Conservation (phyloP, 1,284 basidiomycete species). For the Athelia psychrophila region DNA sequence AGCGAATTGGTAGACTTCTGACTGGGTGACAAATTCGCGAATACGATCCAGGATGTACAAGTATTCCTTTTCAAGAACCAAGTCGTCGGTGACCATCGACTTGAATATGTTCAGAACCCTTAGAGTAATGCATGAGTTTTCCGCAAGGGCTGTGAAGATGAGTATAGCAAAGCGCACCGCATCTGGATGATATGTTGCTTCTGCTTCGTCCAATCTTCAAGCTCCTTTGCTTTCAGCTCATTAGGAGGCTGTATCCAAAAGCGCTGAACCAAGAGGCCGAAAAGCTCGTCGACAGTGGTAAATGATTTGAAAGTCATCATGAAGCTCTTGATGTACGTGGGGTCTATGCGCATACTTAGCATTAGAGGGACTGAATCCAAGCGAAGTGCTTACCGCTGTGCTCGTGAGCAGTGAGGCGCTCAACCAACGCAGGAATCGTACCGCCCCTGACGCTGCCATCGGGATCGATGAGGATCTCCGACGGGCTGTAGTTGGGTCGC, state of each 20-base stretch:
- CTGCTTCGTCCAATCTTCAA: slow-evolving; percentile 62
- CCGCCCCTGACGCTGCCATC: slow-evolving; percentile 70
- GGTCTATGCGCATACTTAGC: slow-evolving; percentile 38
- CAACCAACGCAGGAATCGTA: slow-evolving; percentile 66
- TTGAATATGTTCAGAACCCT: slow-evolving; percentile 63
- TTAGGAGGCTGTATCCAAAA: slow-evolving; percentile 65
- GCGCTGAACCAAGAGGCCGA: slow-evolving; percentile 63
- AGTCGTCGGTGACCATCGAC: slow-evolving; percentile 54
- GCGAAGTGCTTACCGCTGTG: slow-evolving; percentile 40
- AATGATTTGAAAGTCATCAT: slow-evolving; percentile 83
- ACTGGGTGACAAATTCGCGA: slow-evolving; percentile 49
- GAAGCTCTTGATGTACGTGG: slow-evolving; percentile 73
- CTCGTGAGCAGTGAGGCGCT: slow-evolving; percentile 71
- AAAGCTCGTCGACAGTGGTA: slow-evolving; percentile 62
- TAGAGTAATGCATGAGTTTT: not conserved
- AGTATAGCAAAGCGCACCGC: slow-evolving; percentile 40
- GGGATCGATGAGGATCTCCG: slow-evolving; percentile 66
- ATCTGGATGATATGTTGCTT: slow-evolving; percentile 73
- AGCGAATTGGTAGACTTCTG: slow-evolving; percentile 38
- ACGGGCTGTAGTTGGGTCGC: slow-evolving; percentile 57
- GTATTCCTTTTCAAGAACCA: slow-evolving; percentile 57
- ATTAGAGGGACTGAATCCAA: not conserved
- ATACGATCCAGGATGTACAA: slow-evolving; percentile 50
- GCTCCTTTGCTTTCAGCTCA: slow-evolving; percentile 47
- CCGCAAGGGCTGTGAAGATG: not conserved